Base-by-base conservation (phyloP, 139 green algal species). In the Picochlorum sp. region DNA sequence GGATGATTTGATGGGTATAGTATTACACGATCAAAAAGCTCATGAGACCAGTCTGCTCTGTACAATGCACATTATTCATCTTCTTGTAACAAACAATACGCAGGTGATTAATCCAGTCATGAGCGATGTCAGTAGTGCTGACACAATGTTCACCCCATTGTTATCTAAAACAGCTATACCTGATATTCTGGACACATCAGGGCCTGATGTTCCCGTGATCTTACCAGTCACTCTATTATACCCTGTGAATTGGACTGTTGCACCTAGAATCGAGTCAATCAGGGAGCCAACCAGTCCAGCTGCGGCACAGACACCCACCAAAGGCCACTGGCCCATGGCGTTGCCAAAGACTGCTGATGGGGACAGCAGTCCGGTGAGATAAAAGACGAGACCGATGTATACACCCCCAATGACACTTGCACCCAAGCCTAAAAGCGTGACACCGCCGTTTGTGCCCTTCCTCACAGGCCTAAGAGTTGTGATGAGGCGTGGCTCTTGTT, bases 241-340 rank as follows among this genome's bases (percentile, higher is more conserved):
- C 0, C 91, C 85, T 10, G 75, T 91, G 68, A 86, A 96, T 72
- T 98, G 92, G 30, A 97, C 24, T 0, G 89, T 95, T 6, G 93
- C 93, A 0, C 93, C 93, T 24, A 98, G 79, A 6, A 97, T 23
- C 1, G 84, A 95, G 70, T 98, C 93, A 4, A 98, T 16, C 54
- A 97, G 54, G 2, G 85, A 95, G 1, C 88, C 88, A 6, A 85
- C 4, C 41, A 98, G 56, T 6, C 90, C 92, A 6, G 79, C 85
- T 6, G 75, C 57, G 6, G 91, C 45, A n/a, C 86, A 85, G 49
- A 72, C 52, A 13, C 56, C 47, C 15, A 79, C 66, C 15, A 79
- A 37, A 6, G 18, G 45, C 71, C 71, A 72, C 45, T 79, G 71
- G 13, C 28, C 28, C 3, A 32, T 23, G 24, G 65, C 64, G 26